Percentiles rank a stretch among this genome's conserved stretches.
Evolutionary conservation across 371 early-diverging fungal species (phyloP).

Genomic region (Phascolomyces articulosus): DNA sequence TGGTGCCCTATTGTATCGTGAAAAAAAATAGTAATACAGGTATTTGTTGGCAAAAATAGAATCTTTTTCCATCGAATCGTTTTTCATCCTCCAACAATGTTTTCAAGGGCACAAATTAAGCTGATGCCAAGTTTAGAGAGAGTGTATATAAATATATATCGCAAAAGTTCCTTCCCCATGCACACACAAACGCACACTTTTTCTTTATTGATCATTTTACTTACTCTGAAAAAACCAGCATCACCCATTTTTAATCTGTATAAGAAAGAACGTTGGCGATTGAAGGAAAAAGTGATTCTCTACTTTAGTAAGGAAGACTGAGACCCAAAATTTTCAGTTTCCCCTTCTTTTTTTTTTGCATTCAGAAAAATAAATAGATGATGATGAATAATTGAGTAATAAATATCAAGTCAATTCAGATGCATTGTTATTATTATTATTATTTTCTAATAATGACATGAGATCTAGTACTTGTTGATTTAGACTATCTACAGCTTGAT

Average conservation of each 20-base stretch:
- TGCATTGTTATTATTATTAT: background rate
- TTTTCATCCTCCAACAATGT: background rate
- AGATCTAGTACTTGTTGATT: conserved; percentile 40
- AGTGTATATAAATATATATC: too few species aligned
- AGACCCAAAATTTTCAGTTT: too few species aligned
- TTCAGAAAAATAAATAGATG: too few species aligned
- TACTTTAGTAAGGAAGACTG: too few species aligned
- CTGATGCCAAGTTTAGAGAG: background rate
- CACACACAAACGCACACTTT: background rate
- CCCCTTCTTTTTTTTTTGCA: too few species aligned
- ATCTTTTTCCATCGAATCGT: too few species aligned
- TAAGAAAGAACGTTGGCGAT: background rate
- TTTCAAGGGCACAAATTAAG: background rate
- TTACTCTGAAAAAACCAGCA: conserved; percentile 79
- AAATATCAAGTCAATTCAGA: background rate
- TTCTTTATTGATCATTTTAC: background rate
- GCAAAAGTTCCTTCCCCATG: too few species aligned
- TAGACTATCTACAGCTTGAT: conserved; percentile 27
- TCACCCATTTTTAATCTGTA: conserved; percentile 63
- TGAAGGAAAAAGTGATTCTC: background rate
- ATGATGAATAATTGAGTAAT: too few species aligned
- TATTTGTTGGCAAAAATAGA: background rate
- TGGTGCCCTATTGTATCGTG: conserved; percentile 63
- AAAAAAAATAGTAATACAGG: too few species aligned
- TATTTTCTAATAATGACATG: conserved; percentile 37